Conservation (phyloP, 2,329 filamentous ascomycete species). For the Mycosphaerella sp. region DNA sequence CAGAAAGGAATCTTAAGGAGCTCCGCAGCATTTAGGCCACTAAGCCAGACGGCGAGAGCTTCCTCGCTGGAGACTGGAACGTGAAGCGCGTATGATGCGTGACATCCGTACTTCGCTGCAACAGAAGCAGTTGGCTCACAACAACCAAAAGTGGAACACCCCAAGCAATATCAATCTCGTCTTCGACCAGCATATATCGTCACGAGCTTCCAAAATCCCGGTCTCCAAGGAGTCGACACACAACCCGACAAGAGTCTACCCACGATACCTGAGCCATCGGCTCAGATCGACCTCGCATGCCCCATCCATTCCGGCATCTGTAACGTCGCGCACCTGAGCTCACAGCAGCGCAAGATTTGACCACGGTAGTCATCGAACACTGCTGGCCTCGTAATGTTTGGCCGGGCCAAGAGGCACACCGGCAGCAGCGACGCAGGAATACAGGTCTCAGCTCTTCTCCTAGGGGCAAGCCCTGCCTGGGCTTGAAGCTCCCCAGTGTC, state of each 20-base stretch:
- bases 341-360: not conserved
- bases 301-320: not conserved
- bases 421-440: not conserved
- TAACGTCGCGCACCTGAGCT: not conserved
- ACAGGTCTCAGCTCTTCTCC: too few relatives aligned
- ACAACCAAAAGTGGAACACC: not conserved
- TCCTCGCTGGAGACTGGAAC: too few relatives aligned
- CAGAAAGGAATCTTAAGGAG: too few relatives aligned
- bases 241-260: not conserved
- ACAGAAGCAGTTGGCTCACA: not conserved
- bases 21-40: too few relatives aligned
- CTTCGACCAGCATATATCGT: too few relatives aligned
- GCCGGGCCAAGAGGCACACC: slow-evolving; percentile 1
- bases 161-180: not conserved
- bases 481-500: too few relatives aligned
- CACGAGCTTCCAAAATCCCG: not conserved
- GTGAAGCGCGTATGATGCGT: not conserved
- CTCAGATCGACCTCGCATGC: not conserved
- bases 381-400: not conserved
- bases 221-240: not conserved
- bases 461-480: too few relatives aligned
- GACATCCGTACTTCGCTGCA: not conserved
- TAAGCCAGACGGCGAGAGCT: too few relatives aligned
- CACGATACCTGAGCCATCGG: too few relatives aligned
- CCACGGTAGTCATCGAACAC: not conserved